Evolutionary conservation across 2,329 filamentous ascomycete species (phyloP), one percentile per base, ranked within the genome.

Genomic region (Ophiostoma novo-ulmi): DNA sequence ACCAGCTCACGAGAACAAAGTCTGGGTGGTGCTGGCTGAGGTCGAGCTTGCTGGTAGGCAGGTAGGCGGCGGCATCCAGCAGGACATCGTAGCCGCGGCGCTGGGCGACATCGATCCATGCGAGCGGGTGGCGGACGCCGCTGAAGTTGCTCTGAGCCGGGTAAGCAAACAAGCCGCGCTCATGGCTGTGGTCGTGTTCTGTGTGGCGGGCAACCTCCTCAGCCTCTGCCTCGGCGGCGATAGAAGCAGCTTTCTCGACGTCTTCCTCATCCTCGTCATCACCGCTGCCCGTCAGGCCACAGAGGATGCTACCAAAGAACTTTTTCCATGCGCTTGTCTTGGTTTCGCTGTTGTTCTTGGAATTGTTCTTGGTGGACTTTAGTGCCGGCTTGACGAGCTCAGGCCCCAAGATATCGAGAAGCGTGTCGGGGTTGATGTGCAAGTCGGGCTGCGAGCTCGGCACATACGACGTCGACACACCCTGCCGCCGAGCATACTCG

Each of bases 81-180:
- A 81, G 75, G 2, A 82, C 80, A 69, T 81, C 79, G 69, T 79
- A 82, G 31, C 80, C 80, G 10, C 74, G 74, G 5, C 74, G 69
- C 72, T 82, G 80, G 1, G 80, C 80, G 20, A 77, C 70, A 1
- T 68, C 58, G 0, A 81, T 73, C 80, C 79, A 81, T 0, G 74
- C 74, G 0, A 83, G 75, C 17, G 81, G 79, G 64, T 82, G 81
- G 0, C 79, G 78, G 3, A 81, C 80, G 41, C 81, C 81, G 67
- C 76, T 79, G 70, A 83, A 82, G 73, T 83, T 83, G 72, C 80
- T 81, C 74, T 83, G 82, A 0, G 81, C 82, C 3, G 81, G 82
- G 74, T 81, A 83, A 3, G 81, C 81, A 71, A 83, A 82, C 22
- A 83, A 75, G 8, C 80, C 79, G 22, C 72, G 73, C 48, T 69